phyloP scores from a whole-genome alignment of 1,284 basidiomycete species.

The Marasmius oreades region DNA sequence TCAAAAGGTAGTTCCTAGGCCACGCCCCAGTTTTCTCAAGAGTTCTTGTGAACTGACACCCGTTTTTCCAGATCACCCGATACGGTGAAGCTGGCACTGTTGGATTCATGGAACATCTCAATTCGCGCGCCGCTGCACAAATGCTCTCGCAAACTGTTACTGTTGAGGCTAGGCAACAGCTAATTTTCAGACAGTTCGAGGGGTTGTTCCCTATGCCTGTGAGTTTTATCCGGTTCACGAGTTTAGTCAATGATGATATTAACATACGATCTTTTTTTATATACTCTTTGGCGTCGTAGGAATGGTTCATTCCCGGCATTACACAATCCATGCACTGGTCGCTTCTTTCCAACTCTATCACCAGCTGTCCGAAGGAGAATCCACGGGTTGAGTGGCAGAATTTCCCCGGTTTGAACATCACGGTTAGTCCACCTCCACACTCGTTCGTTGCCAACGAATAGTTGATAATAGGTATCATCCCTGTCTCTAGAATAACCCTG shows the following conservation, averaged over 20 bases:
- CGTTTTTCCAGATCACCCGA: constrained; percentile 37
- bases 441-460: neutral
- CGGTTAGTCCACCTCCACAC: constrained; percentile 23
- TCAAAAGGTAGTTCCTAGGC: too few relatives aligned
- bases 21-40: neutral
- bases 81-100: constrained; percentile 63
- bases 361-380: constrained; percentile 55
- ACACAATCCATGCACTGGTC: constrained; percentile 66
- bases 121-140: constrained; percentile 54
- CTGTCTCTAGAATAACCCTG: constrained; percentile 28
- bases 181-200: constrained; percentile 64
- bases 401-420: constrained; percentile 50
- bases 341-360: constrained; percentile 54
- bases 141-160: constrained; percentile 59
- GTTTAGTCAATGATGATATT: too few relatives aligned
- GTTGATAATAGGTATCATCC: neutral
- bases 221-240: too few relatives aligned
- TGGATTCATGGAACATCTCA: constrained; percentile 59
- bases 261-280: neutral
- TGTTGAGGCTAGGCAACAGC: constrained; percentile 66
- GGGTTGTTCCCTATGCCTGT: constrained; percentile 64
- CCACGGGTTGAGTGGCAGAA: constrained; percentile 53
- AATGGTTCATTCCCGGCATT: constrained; percentile 47
- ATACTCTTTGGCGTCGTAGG: constrained; percentile 16
- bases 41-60: neutral